Base-by-base conservation (phyloP, 768 basidiomycete genomes). In the Inosperma sp. region DNA sequence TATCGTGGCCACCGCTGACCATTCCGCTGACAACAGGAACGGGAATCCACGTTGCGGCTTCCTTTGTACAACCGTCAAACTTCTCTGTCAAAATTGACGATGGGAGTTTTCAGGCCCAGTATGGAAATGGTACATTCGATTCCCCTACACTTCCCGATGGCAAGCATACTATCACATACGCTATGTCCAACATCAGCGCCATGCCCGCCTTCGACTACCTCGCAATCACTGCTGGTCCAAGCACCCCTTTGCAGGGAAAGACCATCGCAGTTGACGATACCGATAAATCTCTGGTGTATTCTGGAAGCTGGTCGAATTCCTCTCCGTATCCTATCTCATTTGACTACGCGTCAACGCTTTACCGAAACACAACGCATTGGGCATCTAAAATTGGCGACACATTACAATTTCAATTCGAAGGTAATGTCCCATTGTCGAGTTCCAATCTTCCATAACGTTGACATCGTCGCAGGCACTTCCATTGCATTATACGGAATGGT, bases 141-240 rank as follows among this genome's bases (percentile, higher is more conserved):
- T 70, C 72, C 13, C 57, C 68, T 12, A 29, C 47, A 13, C 59
- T 76, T 2, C 16, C 56, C 7, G 73, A 75, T 49, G 68, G 68
- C 14, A 57, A 57, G 43, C 73, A 76, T 50, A 72, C 66, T 23
- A 50, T 74, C 41, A 63, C 61, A 1, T 72, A 72, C 55, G 64
- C 67, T 13, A 56, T 65, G 7, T 65, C 63, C n/a, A 56, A 54
- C 30, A 37, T 51, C 16, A 46, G 50, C 23, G 52, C 60, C 9
- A 52, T 55, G n/a, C 69, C 74, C 14, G 57, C 61, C 10, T 67
- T 76, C 31, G 74, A 76, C 52, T 76, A 72, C 51, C 48, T 73
- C 19, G 65, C 70, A n/a, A 61, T 74, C 26, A 66, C 63, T 21
- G 66, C 72, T 33, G 69, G 73, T 3, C 51, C 53, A 8, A 65